A percentile compares a stretch with the other conserved stretches of the same genome.
These are phyloP conservation scores for Periconia sp. DNA, from an alignment of 2,329 filamentous ascomycete genomes.

Conservation along the genomic window DNA sequence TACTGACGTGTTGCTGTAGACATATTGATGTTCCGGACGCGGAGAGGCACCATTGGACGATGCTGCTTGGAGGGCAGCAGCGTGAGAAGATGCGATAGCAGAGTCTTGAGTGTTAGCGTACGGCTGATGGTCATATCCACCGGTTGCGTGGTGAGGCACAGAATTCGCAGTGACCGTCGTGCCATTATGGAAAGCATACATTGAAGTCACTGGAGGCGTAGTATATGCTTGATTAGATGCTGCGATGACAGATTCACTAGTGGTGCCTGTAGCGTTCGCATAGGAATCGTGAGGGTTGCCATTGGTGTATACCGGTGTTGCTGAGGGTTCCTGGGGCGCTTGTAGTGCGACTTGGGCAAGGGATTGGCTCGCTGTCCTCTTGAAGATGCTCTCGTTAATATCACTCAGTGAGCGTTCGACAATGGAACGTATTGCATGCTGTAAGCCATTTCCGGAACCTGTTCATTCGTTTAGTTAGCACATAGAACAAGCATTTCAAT, in stretches of 20 bases:
- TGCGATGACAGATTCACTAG: slow-evolving; percentile 24
- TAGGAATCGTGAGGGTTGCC: slow-evolving; percentile 28
- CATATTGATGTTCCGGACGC: slow-evolving; percentile 23
- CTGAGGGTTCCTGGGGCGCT: slow-evolving; percentile 23
- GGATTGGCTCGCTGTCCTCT: slow-evolving; percentile 48
- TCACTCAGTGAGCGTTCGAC: slow-evolving; percentile 52
- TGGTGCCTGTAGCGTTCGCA: slow-evolving; percentile 12
- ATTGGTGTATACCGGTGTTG: slow-evolving; percentile 25
- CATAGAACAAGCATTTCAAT: not conserved
- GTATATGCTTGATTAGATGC: slow-evolving; percentile 24
- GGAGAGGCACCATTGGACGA: slow-evolving; percentile 21
- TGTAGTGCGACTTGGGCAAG: slow-evolving; percentile 42
- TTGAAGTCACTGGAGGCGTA: slow-evolving; percentile 12
- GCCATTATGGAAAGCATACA: slow-evolving; percentile 31
- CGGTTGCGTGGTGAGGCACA: slow-evolving; percentile 22
- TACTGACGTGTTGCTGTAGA: slow-evolving; percentile 21
- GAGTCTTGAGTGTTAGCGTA: slow-evolving; percentile 29
- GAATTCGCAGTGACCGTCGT: slow-evolving; percentile 12
- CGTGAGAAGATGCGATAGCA: slow-evolving; percentile 32
- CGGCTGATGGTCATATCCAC: slow-evolving; percentile 28
- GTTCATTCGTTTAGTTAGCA: slow-evolving; percentile 5
- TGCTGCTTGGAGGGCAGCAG: slow-evolving; percentile 29
- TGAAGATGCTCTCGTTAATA: slow-evolving; percentile 49
- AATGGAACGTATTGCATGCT: slow-evolving; percentile 52
- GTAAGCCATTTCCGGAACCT: slow-evolving; percentile 53